Percentiles rank a stretch among this genome's conserved stretches.
Evolutionary conservation across 1,139 yeast species (phyloP).

Genomic region (Candida glucosophila): DNA sequence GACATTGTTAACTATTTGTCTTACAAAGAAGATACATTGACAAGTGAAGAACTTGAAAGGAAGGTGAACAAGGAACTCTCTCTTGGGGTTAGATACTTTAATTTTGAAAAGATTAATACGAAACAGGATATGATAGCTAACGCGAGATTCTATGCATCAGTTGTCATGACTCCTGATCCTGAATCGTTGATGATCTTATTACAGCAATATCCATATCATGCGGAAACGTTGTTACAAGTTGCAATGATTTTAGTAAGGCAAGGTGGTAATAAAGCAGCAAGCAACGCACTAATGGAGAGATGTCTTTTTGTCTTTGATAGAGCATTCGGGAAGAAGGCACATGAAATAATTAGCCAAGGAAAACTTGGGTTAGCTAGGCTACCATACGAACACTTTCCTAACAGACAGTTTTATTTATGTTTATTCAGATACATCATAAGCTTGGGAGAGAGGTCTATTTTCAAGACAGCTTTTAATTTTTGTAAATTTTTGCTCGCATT

Average conservation of each 20-base stretch:
- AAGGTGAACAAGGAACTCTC: conserved; percentile 37
- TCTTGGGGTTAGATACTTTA: conserved; percentile 48
- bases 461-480: conserved; percentile 67
- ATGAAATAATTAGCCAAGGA: conserved; percentile 40
- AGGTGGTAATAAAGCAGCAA: conserved; percentile 60
- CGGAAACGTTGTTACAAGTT: conserved; percentile 71
- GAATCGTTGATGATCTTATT: conserved; percentile 52
- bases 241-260: conserved; percentile 70
- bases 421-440: conserved; percentile 64
- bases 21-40: conserved; percentile 29
- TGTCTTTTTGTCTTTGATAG: conserved; percentile 77
- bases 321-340: conserved; percentile 29
- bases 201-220: conserved; percentile 62
- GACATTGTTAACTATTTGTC: conserved; percentile 32
- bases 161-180: conserved; percentile 65
- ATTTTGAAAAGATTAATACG: conserved; percentile 34
- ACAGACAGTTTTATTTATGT: conserved; percentile 70
- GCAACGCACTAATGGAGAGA: conserved; percentile 67
- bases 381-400: conserved; percentile 69
- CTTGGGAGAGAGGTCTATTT: conserved; percentile 71
- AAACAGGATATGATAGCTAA: conserved; percentile 39
- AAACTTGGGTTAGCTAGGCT: conserved; percentile 55
- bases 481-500: conserved; percentile 62
- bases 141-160: conserved; percentile 57
- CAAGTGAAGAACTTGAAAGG: conserved; percentile 15